These are phyloP conservation scores for Eremothecium sinecaudum DNA, from an alignment of 1,139 yeast species.

Conservation along the genomic window DNA sequence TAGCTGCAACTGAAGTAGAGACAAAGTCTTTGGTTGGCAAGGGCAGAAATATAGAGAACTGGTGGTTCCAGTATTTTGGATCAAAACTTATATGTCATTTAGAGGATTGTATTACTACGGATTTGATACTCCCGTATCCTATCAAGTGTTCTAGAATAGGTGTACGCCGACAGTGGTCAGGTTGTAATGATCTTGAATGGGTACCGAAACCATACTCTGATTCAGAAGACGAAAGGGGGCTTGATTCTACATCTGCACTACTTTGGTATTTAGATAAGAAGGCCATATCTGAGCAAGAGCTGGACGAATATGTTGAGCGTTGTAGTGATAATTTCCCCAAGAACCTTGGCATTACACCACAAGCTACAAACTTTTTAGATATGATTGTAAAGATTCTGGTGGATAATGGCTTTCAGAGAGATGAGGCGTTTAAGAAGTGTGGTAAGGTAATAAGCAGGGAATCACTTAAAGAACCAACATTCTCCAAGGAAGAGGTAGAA, in stretches of 20 bases:
- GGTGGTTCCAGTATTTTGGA: conserved; percentile 28
- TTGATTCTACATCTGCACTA: conserved; percentile 57
- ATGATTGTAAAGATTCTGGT: conserved; percentile 49
- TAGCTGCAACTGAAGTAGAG: conserved; percentile 4
- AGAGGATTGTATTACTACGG: conserved; percentile 17
- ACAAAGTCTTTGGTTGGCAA: neutral
- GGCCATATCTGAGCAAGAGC: conserved; percentile 27
- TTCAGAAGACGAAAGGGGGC: conserved; percentile 54
- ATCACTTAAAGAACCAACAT: conserved; percentile 64
- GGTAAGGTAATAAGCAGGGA: conserved; percentile 44
- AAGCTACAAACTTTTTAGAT: conserved; percentile 73
- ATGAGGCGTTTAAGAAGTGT: conserved; percentile 36
- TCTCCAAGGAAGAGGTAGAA: conserved; percentile 51
- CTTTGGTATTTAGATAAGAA: conserved; percentile 52
- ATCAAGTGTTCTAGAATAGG: conserved; percentile 25
- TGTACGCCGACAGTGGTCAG: conserved; percentile 25
- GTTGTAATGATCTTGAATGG: conserved; percentile 15
- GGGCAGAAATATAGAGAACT: conserved; percentile 14
- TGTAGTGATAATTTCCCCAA: conserved; percentile 50
- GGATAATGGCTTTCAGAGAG: conserved; percentile 42
- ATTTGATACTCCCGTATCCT: conserved; percentile 22
- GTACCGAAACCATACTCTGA: conserved; percentile 12
- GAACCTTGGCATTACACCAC: conserved; percentile 39
- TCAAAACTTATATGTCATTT: conserved; percentile 18
- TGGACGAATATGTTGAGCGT: conserved; percentile 46